A percentile compares a stretch with the other conserved stretches of the same genome.
Conservation (phyloP, 140 eudicot species). For the Senecio squalidus region DNA sequence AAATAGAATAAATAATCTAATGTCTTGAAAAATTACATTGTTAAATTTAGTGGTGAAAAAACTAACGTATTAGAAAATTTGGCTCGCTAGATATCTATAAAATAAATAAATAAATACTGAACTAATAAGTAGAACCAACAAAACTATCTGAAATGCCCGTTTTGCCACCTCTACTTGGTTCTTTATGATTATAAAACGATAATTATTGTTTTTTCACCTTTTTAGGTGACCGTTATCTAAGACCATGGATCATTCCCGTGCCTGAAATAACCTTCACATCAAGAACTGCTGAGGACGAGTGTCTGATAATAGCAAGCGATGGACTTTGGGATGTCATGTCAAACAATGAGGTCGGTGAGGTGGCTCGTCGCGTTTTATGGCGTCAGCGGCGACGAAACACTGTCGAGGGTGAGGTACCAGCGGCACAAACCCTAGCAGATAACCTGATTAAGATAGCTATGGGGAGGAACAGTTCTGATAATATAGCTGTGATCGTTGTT, state of each 20-base stretch:
- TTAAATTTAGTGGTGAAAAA: no score
- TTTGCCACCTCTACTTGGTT: neutral
- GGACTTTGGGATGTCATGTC: conserved; percentile 77
- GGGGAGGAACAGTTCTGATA: conserved; percentile 45
- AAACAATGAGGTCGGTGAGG: conserved; percentile 55
- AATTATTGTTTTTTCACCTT: conserved; percentile 3
- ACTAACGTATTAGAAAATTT: no score
- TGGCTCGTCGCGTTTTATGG: conserved; percentile 47
- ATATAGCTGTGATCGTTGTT: conserved; percentile 49
- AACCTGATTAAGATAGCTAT: conserved; percentile 42
- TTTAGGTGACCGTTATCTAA: conserved; percentile 56
- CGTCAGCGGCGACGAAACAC: conserved; percentile 22
- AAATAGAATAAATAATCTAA: no score
- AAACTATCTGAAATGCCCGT: neutral
- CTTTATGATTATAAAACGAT: no score
- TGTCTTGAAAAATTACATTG: no score
- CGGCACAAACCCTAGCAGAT: conserved; percentile 48
- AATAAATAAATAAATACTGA: no score
- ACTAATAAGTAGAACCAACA: no score
- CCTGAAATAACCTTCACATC: conserved; percentile 54
- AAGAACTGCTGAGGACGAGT: conserved; percentile 54
- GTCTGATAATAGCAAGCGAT: conserved; percentile 57
- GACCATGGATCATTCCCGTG: conserved; percentile 55
- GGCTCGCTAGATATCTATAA: no score
- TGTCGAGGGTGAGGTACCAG: conserved; percentile 20